Evolutionary conservation across 345 rosid species (phyloP), one percentile per base, ranked within the genome.

Genomic region (Lumnitzera racemosa): DNA sequence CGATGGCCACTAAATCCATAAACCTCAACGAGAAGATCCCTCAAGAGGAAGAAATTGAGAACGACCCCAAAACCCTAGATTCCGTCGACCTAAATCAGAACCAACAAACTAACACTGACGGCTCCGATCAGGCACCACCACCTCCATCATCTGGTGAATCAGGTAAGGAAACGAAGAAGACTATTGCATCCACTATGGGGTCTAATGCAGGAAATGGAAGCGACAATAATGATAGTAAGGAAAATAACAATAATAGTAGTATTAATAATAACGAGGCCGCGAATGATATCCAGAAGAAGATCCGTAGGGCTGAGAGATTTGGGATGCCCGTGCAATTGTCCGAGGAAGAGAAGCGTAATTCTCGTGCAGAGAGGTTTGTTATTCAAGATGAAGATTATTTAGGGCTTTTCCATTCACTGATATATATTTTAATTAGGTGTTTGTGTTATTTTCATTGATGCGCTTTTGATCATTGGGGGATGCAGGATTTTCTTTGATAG

Each of bases 261-360:
- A 36, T 29, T 29, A 29, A 6, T 36, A 36, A 3, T 65, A 27
- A 4, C n/a, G 83, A 67, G 41, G 72, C 76, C 5, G 85, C 69
- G 16, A 66, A 82, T 62, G 78, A 81, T 55, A 66, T 76, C 43
- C 83, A 82, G 84, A 90, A 80, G 72, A 90, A 90, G 86, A 86
- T 86, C 53, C 91, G 86, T 24, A 88, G 99, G 50, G 99, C 99
- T 8, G 97, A 94, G 83, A 79, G 99, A 57, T 94, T 94, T 54
- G 99, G 97, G 3, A 70, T 88, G 52, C 74, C 81, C 16, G 91
- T 94, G 11, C 81, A 81, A 73, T 27, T 88, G 16, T 87, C 96
- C 0, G 99, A 94, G 76, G 71, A 81, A 62, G 99, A 94, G 80
- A 94, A 94, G 67, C 97, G 96, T 29, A 81, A 76, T 80, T 82